Conservation (phyloP, 371 early-diverging fungal species). For the Dipsacomyces acuminosporus region DNA sequence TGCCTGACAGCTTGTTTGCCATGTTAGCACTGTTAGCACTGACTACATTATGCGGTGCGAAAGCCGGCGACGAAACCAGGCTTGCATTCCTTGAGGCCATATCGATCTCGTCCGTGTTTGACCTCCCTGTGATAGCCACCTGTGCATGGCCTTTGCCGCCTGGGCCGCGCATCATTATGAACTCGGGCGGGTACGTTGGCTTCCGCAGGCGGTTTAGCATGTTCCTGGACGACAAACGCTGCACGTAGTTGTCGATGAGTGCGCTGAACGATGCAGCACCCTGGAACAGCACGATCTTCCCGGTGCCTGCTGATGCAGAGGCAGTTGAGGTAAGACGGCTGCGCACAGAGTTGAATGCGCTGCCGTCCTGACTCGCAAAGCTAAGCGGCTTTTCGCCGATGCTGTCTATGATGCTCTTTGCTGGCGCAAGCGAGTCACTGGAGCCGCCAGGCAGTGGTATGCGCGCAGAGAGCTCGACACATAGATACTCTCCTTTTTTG, state of each 20-base stretch:
- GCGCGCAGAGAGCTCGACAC: conserved; percentile 68
- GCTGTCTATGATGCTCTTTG: conserved; percentile 12
- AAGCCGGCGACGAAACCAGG: conserved; percentile 26
- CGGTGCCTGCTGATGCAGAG: conserved; percentile 42
- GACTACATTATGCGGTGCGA: conserved; percentile 28
- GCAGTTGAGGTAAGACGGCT: conserved; percentile 44
- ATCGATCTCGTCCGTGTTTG: conserved; percentile 23
- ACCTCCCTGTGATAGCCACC: conserved; percentile 53
- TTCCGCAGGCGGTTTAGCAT: conserved; percentile 47
- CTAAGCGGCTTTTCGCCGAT: conserved; percentile 40
- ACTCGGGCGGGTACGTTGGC: conserved; percentile 60
- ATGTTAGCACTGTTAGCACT: conserved; percentile 1
- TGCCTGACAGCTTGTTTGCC: conserved; percentile 30
- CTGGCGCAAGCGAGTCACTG: conserved; percentile 24
- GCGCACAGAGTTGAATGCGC: conserved; percentile 40
- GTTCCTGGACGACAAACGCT: conserved; percentile 58
- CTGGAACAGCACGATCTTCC: conserved; percentile 70
- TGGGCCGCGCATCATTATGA: conserved; percentile 83
- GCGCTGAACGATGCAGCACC: conserved; percentile 72
- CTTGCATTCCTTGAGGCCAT: conserved; percentile 23
- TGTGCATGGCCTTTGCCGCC: conserved; percentile 80
- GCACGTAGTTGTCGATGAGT: conserved; percentile 64
- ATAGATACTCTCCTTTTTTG: conserved; percentile 68
- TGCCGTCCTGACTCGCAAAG: conserved; percentile 36
- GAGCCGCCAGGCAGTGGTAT: conserved; percentile 37